phyloP scores from a whole-genome alignment of 1,139 yeast species.

The Yamadazyma diddensiae region DNA sequence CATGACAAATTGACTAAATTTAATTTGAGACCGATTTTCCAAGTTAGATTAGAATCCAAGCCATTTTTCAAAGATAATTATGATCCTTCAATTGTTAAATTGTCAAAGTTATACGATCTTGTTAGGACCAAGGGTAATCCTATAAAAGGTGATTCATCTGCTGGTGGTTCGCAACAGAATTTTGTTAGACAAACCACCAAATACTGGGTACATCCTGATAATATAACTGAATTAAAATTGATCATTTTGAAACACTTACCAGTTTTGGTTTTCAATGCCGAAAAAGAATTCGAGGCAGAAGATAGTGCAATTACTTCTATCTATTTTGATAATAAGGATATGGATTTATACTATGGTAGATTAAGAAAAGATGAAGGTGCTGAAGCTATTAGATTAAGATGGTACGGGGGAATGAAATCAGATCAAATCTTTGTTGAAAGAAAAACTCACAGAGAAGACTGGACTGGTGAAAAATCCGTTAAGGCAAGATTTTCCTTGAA shows the following conservation, averaged over 20 bases:
- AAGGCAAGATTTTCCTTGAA: constrained; percentile 92
- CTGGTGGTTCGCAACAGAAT: constrained; percentile 97
- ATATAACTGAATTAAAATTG: constrained; percentile 93
- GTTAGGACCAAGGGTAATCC: constrained; percentile 97
- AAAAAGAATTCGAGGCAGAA: constrained; percentile 90
- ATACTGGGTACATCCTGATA: constrained; percentile 99
- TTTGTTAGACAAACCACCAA: constrained; percentile 97
- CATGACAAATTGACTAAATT: constrained; percentile 90
- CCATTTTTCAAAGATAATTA: constrained; percentile 95
- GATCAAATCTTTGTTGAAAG: constrained; percentile 94
- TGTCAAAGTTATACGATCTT: constrained; percentile 84
- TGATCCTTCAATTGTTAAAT: constrained; percentile 81
- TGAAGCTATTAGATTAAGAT: constrained; percentile 94
- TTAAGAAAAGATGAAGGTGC: constrained; percentile 97
- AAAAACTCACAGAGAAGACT: constrained; percentile 97
- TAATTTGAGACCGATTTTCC: constrained; percentile 86
- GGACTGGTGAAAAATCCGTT: constrained; percentile 99
- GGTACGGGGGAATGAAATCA: constrained; percentile 98
- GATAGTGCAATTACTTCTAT: constrained; percentile 96
- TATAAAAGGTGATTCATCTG: constrained; percentile 87
- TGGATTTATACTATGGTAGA: constrained; percentile 93
- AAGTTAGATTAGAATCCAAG: constrained; percentile 85
- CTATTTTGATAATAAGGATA: constrained; percentile 83
- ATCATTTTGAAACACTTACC: constrained; percentile 92
- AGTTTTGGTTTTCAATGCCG: constrained; percentile 91